Base-by-base conservation (phyloP, 257 asterid species). In the Apocynum venetum region DNA sequence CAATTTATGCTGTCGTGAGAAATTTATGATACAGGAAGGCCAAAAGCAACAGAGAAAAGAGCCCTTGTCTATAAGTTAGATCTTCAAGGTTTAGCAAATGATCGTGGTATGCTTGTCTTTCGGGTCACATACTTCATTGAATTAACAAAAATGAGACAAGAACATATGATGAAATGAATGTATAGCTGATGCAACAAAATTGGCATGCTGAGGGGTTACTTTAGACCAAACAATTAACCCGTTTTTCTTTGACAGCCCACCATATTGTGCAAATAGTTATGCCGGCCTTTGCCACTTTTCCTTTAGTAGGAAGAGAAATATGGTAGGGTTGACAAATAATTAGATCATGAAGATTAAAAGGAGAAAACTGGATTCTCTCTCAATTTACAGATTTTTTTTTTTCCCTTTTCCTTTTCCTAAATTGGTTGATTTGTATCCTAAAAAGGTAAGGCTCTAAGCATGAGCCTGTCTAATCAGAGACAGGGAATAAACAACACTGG, bases 381-480 rank as follows among this genome's bases (percentile, higher is more conserved):
- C 84, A 84, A 85, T 90, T 85, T 87, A 90, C 92, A 88, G 71
- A 82, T 75, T 66, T 64, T 43, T 55, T 74, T 66, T 64, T n/a
- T 53, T 73, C 51, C 53, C 72, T 66, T 75, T 79, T 73, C 81
- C 60, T 78, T 79, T 31, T 14, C 78, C 36, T 31, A 25, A n/a
- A 38, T 56, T 13, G 25, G 74, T 79, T 71, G 63, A 71, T 80
- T 83, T 82, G 71, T 69, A 73, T 70, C 82, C 83, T 83, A 80
- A 79, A 78, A 75, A 69, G 80, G 82, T 35, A 15, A 80, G 79
- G 78, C 77, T 80, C 66, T 76, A 66, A 72, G 87, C 78, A 63
- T 38, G 84, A 76, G 79, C 84, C 77, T 51, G 57, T 74, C 79
- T 63, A 80, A 75, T 51, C 40, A 76, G 63, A 71, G 49, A 43